phyloP scores from a whole-genome alignment of 176 grass and related monocot genomes.

The Phoenix dactylifera region DNA sequence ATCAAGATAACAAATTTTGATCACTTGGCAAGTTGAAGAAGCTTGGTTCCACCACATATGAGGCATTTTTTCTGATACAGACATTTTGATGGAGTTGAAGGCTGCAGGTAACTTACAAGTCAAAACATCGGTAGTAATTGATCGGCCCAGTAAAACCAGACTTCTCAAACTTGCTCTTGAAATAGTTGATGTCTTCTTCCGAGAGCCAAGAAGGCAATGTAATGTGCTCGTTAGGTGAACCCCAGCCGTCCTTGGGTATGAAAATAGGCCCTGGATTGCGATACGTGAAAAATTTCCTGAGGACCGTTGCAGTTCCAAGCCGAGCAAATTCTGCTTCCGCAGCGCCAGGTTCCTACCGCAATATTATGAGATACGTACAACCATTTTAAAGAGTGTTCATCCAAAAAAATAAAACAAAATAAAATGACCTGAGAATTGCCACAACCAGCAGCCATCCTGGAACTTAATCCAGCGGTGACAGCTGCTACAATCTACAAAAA shows the following conservation, averaged over 20 bases:
- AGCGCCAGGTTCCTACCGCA: slow-evolving; percentile 41
- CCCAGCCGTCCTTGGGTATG: slow-evolving; percentile 28
- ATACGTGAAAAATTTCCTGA: slow-evolving; percentile 35
- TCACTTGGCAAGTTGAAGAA: no score
- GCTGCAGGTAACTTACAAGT: slow-evolving; percentile 22
- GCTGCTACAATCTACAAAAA: no score
- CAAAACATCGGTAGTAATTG: slow-evolving; percentile 35
- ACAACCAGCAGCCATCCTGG: no score
- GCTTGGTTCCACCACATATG: no score
- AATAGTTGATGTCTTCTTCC: slow-evolving; percentile 59
- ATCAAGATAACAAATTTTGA: no score
- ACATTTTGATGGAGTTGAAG: no score
- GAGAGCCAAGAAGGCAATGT: slow-evolving; percentile 51
- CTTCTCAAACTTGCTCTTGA: slow-evolving; percentile 42
- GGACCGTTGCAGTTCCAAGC: slow-evolving; percentile 38
- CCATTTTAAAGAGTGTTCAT: no score
- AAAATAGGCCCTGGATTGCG: slow-evolving; percentile 24
- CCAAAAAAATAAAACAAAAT: no score
- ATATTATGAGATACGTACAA: neutral
- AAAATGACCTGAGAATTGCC: no score
- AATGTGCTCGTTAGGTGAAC: slow-evolving; percentile 17
- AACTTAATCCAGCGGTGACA: no score
- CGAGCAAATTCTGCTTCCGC: slow-evolving; percentile 36
- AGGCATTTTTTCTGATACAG: no score
- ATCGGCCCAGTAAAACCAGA: slow-evolving; percentile 26